Conservation (phyloP, 2,329 filamentous ascomycete species). For the Verticillium nonalfalfae region DNA sequence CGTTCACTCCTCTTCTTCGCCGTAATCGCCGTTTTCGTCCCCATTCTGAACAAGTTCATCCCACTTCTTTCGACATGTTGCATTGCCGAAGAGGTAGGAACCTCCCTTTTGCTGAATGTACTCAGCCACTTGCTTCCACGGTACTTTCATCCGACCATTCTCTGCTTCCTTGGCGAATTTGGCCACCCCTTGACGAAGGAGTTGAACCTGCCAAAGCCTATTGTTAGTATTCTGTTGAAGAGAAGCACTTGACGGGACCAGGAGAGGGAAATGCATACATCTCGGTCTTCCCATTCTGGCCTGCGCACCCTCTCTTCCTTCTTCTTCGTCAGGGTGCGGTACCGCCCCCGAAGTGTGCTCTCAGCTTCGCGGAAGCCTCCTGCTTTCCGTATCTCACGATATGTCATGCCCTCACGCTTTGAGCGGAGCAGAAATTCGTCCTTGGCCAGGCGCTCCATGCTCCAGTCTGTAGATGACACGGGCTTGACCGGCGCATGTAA, state of each 20-base stretch:
- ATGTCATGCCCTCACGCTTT: slow-evolving; percentile 52
- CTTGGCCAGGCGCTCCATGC: slow-evolving; percentile 15
- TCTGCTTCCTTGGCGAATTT: slow-evolving; percentile 24
- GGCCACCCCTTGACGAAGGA: slow-evolving; percentile 37
- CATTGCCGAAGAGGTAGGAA: slow-evolving; percentile 52
- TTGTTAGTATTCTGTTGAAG: not conserved
- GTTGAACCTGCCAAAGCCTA: slow-evolving; percentile 26
- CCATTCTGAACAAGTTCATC: slow-evolving; percentile 27
- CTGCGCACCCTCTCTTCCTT: slow-evolving; percentile 57
- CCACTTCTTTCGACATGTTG: slow-evolving; percentile 54
- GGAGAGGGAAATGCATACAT: slow-evolving; percentile 45
- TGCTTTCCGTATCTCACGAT: slow-evolving; percentile 52
- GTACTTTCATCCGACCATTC: slow-evolving; percentile 29
- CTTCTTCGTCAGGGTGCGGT: slow-evolving; percentile 58
- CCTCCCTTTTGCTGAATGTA: slow-evolving; percentile 46
- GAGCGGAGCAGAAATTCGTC: slow-evolving; percentile 47
- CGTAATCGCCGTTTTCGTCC: not conserved
- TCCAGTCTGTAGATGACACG: not conserved
- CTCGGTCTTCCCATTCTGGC: slow-evolving; percentile 55
- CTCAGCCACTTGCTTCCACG: slow-evolving; percentile 52
- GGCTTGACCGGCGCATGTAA: not conserved
- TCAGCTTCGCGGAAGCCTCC: slow-evolving; percentile 59
- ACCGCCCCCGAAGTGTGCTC: slow-evolving; percentile 65
- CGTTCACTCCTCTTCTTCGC: not conserved
- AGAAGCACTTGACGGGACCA: not conserved